Conservation (phyloP, 352 stramenopile genomes). For the Phytophthora syringae region DNA sequence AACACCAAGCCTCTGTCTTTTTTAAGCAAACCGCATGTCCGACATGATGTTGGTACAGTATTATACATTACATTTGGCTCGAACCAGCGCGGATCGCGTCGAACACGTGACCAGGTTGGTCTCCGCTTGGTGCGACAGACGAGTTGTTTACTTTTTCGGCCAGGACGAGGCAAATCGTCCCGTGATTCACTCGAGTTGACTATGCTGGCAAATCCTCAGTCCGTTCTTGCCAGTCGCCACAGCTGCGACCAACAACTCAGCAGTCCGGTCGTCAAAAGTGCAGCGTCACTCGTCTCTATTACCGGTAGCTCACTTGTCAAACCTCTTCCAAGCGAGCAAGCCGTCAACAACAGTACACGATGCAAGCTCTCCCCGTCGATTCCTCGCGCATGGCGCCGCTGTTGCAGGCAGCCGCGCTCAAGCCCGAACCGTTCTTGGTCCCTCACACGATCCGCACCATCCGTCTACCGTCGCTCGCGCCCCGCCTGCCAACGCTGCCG, state of each 20-base stretch:
- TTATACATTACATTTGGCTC: too few relatives aligned
- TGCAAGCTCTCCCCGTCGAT: conserved; percentile 31
- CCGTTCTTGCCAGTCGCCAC: conserved; percentile 38
- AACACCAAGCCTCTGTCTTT: conserved; percentile 9
- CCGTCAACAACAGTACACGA: conserved; percentile 4
- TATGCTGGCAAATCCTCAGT: conserved; percentile 26
- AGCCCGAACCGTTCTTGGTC: conserved; percentile 25
- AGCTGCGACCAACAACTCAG: conserved; percentile 8
- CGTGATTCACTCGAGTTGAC: neutral
- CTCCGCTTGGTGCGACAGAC: conserved; percentile 24
- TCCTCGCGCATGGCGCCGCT: conserved; percentile 36
- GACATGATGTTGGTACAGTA: neutral
- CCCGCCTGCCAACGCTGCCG: conserved; percentile 36
- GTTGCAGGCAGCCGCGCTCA: conserved; percentile 26
- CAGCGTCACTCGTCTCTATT: conserved; percentile 7
- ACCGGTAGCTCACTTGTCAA: conserved; percentile 39
- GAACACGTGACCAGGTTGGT: too few relatives aligned
- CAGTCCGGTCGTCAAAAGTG: conserved; percentile 24
- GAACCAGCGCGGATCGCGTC: too few relatives aligned
- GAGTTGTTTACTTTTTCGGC: neutral
- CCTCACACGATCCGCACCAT: conserved; percentile 35
- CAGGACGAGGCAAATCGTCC: too few relatives aligned
- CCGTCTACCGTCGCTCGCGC: conserved; percentile 43
- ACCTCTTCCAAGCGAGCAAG: too few relatives aligned
- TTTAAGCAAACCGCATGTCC: neutral